Evolutionary conservation across 768 basidiomycete genomes (phyloP).

Genomic region (Naganishia vaughanmartiniae): DNA sequence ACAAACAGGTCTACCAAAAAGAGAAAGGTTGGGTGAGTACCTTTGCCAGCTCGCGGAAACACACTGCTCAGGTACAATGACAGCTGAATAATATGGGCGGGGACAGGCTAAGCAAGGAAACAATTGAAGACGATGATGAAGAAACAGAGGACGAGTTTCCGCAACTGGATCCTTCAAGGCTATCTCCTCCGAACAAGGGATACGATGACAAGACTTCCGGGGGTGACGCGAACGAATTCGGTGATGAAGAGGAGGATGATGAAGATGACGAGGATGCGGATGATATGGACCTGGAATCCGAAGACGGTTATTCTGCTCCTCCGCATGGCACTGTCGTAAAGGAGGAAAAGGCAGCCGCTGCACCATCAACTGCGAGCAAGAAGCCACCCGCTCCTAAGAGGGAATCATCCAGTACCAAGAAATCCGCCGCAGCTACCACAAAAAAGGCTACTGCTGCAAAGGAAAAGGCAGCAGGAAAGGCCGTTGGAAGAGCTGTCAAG

Average conservation of each 20-base stretch:
- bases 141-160: conserved; percentile 32
- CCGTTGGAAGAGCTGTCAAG: conserved; percentile 23
- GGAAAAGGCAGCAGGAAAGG: conserved; percentile 26
- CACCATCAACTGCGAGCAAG: background rate
- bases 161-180: conserved; percentile 16
- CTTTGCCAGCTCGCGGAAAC: background rate
- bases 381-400: conserved; percentile 1
- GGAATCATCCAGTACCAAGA: conserved; percentile 7
- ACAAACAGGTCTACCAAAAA: conserved; percentile 23
- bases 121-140: conserved; percentile 24
- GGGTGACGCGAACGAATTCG: background rate
- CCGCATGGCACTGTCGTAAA: conserved; percentile 2
- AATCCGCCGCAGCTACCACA: background rate
- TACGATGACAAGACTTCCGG: background rate
- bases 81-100: background rate
- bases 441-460: conserved; percentile 26
- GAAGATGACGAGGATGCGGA: conserved; percentile 33
- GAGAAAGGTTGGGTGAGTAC: conserved; percentile 25
- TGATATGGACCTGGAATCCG: conserved; percentile 49
- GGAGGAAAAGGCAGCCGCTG: conserved; percentile 14
- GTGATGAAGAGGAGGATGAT: conserved; percentile 20
- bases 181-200: background rate
- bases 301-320: conserved; percentile 35
- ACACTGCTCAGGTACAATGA: background rate
- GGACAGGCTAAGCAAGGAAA: conserved; percentile 19